A percentile compares a stretch with the other conserved stretches of the same genome.
Evolutionary conservation across 768 basidiomycete genomes (phyloP).

Genomic region (Hygrocybe coccinea): DNA sequence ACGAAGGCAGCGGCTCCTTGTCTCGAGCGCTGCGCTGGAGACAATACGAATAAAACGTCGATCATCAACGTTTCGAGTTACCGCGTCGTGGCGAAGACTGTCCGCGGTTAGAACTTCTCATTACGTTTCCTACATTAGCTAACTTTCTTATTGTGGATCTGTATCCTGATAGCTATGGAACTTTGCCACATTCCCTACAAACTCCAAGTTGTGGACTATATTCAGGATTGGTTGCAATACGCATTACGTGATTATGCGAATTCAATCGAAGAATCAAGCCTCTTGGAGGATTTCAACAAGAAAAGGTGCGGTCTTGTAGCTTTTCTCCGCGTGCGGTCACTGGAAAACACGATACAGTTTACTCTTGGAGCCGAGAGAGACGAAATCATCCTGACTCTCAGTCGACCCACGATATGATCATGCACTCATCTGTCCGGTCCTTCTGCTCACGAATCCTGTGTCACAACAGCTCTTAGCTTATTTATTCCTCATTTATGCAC

Average conservation of each 20-base stretch:
- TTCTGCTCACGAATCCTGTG: too few relatives aligned
- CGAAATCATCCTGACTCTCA: background rate
- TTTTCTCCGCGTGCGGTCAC: background rate
- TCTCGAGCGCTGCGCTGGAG: slow-evolving; percentile 10
- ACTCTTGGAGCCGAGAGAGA: background rate
- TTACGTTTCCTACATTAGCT: too few relatives aligned
- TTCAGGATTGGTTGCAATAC: slow-evolving; percentile 37
- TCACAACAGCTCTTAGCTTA: too few relatives aligned
- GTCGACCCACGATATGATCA: too few relatives aligned
- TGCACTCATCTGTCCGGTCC: too few relatives aligned
- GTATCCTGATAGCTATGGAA: slow-evolving; percentile 53
- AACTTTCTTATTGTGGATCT: too few relatives aligned
- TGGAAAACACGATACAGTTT: background rate
- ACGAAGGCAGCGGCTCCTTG: slow-evolving; percentile 18
- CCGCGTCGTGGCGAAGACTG: slow-evolving; percentile 36
- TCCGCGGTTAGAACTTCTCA: slow-evolving; percentile 31
- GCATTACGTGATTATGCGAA: background rate
- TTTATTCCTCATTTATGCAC: too few relatives aligned
- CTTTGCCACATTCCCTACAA: slow-evolving; percentile 42
- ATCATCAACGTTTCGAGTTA: slow-evolving; percentile 39
- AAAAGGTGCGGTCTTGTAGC: background rate
- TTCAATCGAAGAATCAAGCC: background rate
- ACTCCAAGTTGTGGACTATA: slow-evolving; percentile 29
- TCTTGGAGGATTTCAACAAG: background rate
- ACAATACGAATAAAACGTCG: slow-evolving; percentile 12